Percentiles rank a stretch among this genome's conserved stretches.
Conservation (phyloP, 257 asterid species). For the Scutellaria minor region DNA sequence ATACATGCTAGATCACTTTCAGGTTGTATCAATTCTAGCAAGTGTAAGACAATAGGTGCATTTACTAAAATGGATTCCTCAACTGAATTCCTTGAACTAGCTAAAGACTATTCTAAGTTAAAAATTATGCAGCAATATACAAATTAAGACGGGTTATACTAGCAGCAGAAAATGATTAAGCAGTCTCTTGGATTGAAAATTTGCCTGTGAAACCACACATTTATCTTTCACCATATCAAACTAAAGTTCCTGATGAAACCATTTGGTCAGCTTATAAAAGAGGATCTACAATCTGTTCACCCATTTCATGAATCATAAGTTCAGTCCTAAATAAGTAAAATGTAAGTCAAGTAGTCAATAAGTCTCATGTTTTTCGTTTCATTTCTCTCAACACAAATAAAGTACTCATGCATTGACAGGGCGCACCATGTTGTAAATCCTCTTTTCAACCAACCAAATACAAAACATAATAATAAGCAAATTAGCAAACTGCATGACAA, state of each 20-base stretch:
- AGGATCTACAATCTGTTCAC: constrained; percentile 1
- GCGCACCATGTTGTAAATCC: constrained; percentile 16
- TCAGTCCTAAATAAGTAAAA: background rate
- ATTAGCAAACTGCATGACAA: background rate
- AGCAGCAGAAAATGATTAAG: background rate
- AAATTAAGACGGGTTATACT: background rate
- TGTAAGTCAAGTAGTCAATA: background rate
- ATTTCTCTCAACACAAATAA: background rate
- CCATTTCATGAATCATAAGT: constrained; percentile 11
- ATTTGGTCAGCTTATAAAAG: background rate
- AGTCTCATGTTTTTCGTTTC: background rate
- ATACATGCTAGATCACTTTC: background rate
- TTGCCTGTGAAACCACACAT: background rate
- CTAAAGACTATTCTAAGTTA: background rate
- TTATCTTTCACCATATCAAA: background rate
- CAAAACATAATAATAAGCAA: background rate
- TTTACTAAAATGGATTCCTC: background rate
- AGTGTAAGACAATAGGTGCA: background rate
- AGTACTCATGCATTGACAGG: background rate
- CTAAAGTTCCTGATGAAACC: background rate
- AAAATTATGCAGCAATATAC: constrained; percentile 1
- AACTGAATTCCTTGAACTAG: background rate
- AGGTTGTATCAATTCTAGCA: background rate
- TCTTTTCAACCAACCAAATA: constrained; percentile 4
- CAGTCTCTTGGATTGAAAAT: background rate